phyloP scores from a whole-genome alignment of 768 basidiomycete species.

The Galerina marginata region DNA sequence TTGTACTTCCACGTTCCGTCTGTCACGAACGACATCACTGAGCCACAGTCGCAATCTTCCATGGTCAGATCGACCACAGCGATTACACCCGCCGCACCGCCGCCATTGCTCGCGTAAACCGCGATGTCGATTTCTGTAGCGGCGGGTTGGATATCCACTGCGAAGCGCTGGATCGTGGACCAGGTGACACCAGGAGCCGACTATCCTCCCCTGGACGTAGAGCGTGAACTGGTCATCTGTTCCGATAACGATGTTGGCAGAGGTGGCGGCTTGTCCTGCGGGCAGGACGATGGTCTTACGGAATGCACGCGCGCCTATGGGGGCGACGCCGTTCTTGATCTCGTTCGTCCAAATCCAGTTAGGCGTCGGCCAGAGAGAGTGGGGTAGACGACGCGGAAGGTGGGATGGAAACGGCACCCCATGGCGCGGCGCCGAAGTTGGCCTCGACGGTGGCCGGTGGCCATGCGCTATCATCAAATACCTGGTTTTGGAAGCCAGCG shows the following conservation, averaged over 20 bases:
- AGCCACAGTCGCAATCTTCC: slow-evolving; percentile 13
- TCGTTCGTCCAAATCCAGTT: slow-evolving; percentile 40
- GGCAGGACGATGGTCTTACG: slow-evolving; percentile 31
- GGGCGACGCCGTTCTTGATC: slow-evolving; percentile 22
- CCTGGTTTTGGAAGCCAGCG: slow-evolving; percentile 32
- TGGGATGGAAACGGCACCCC: not conserved
- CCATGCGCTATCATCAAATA: slow-evolving; percentile 37
- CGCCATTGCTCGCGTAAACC: slow-evolving; percentile 28
- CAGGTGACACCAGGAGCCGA: slow-evolving; percentile 30
- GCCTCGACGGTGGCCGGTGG: slow-evolving; percentile 28
- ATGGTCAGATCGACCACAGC: slow-evolving; percentile 9
- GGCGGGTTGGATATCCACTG: slow-evolving; percentile 28
- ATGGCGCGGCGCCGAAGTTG: not conserved
- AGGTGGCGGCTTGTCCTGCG: slow-evolving; percentile 24
- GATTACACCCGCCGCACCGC: slow-evolving; percentile 17
- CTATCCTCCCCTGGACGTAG: slow-evolving; percentile 32
- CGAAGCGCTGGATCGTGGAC: slow-evolving; percentile 29
- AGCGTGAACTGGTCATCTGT: slow-evolving; percentile 35
- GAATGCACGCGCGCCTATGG: slow-evolving; percentile 35
- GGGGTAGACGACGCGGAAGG: not conserved
- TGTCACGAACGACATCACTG: slow-evolving; percentile 22
- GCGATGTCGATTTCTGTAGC: slow-evolving; percentile 29
- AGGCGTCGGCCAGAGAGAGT: not conserved
- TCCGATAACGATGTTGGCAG: slow-evolving; percentile 34
- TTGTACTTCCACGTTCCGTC: slow-evolving; percentile 32